Evolutionary conservation across 768 basidiomycete genomes (phyloP).

Genomic region (Fomitopsis pulvina): DNA sequence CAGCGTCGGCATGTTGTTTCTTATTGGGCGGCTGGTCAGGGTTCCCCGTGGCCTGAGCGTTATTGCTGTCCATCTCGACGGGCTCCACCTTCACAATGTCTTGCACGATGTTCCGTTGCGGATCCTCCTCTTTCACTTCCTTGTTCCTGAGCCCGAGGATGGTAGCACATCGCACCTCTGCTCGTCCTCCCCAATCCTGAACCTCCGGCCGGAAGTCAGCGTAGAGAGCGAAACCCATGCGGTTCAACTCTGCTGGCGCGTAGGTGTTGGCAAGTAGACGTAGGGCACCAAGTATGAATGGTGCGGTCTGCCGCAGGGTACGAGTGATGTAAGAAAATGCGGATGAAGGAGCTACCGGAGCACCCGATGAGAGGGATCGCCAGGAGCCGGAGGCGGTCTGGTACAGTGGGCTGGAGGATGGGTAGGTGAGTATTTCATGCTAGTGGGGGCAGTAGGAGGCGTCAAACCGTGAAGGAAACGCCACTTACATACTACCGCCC

Average conservation of each 20-base stretch:
- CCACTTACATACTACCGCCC: slow-evolving; percentile 10
- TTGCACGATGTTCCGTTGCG: slow-evolving; percentile 8
- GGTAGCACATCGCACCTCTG: slow-evolving; percentile 60
- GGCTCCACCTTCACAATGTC: slow-evolving; percentile 13
- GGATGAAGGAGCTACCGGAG: slow-evolving; percentile 61
- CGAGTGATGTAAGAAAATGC: slow-evolving; percentile 83
- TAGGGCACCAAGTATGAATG: slow-evolving; percentile 72
- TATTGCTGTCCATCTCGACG: slow-evolving; percentile 15
- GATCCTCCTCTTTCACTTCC: neutral
- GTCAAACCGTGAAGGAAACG: neutral
- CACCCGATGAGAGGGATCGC: slow-evolving; percentile 73
- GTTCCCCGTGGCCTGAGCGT: slow-evolving; percentile 7
- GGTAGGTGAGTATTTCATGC: slow-evolving; percentile 3
- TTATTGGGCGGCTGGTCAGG: slow-evolving; percentile 31
- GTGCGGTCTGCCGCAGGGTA: slow-evolving; percentile 73
- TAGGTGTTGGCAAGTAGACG: slow-evolving; percentile 61
- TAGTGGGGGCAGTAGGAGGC: neutral
- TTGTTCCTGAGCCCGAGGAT: slow-evolving; percentile 53
- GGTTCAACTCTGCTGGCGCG: slow-evolving; percentile 48
- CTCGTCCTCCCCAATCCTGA: slow-evolving; percentile 80
- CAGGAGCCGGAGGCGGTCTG: slow-evolving; percentile 60
- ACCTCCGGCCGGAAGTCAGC: slow-evolving; percentile 80
- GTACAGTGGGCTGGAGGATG: slow-evolving; percentile 63
- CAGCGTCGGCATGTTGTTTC: slow-evolving; percentile 30
- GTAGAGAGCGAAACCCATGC: slow-evolving; percentile 72